Percentiles rank a stretch among this genome's conserved stretches.
These are phyloP conservation scores for Phytopythium montanum DNA, from an alignment of 352 stramenopile species.

Conservation along the genomic window DNA sequence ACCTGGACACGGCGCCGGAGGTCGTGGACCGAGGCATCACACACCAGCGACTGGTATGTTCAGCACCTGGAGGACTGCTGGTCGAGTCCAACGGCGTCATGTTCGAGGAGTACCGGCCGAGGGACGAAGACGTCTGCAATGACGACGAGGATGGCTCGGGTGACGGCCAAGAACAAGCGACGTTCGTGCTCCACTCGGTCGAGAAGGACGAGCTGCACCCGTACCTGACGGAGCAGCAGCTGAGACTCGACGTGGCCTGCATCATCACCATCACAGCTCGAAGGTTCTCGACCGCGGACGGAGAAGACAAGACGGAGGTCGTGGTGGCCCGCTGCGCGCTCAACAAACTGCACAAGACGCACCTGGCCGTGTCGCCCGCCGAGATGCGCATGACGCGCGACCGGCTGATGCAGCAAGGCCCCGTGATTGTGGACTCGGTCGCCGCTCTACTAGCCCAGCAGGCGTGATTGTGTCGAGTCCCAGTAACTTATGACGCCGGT, in stretches of 20 bases:
- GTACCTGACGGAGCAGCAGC: conserved; percentile 18
- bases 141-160: conserved; percentile 19
- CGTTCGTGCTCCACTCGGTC: conserved; percentile 26
- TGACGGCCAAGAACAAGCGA: conserved; percentile 16
- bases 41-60: conserved; percentile 22
- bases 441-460: conserved; percentile 10
- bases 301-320: conserved; percentile 19
- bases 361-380: conserved; percentile 16
- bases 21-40: conserved; percentile 12
- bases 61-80: conserved; percentile 19
- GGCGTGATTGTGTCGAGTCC: neutral
- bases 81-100: conserved; percentile 28
- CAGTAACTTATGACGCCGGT: neutral
- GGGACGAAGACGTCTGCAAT: conserved; percentile 6
- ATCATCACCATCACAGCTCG: conserved; percentile 21
- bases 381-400: conserved; percentile 28
- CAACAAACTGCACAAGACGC: conserved; percentile 27
- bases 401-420: conserved; percentile 18
- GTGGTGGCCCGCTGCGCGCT: conserved; percentile 33
- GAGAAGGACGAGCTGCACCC: conserved; percentile 34
- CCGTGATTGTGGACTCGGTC: conserved; percentile 21
- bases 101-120: conserved; percentile 20
- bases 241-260: conserved; percentile 31
- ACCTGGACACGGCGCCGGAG: conserved; percentile 9
- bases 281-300: conserved; percentile 8